phyloP scores from a whole-genome alignment of 1,139 yeast species.

The Blastobotrys niveus region DNA sequence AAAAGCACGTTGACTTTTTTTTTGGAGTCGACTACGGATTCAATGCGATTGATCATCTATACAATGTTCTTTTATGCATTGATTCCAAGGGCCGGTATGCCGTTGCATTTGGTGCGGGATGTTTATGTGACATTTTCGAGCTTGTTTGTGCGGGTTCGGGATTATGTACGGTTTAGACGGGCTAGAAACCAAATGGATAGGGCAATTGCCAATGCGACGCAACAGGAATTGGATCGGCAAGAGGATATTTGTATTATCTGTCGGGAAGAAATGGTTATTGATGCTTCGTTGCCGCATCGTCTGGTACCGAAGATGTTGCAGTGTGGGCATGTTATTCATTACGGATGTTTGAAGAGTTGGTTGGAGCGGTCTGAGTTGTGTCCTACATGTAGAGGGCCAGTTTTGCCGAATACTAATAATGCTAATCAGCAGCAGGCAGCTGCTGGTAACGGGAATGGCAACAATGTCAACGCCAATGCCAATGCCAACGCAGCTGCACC shows the following conservation, averaged over 20 bases:
- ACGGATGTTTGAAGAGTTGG: constrained; percentile 92
- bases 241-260: constrained; percentile 75
- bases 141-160: constrained; percentile 47
- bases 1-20: constrained; percentile 57
- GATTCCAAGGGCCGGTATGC: constrained; percentile 47
- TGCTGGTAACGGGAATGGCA: background rate
- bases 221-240: constrained; percentile 52
- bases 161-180: constrained; percentile 50
- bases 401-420: constrained; percentile 31
- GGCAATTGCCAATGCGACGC: constrained; percentile 50
- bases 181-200: constrained; percentile 63
- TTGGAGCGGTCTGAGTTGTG: constrained; percentile 84
- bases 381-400: constrained; percentile 85
- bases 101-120: constrained; percentile 64
- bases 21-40: constrained; percentile 48
- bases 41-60: constrained; percentile 41
- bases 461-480: constrained; percentile 4
- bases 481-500: constrained; percentile 2
- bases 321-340: constrained; percentile 85
- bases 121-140: constrained; percentile 50
- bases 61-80: constrained; percentile 47
- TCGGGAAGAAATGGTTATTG: constrained; percentile 65
- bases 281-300: constrained; percentile 37
- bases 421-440: background rate
- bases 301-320: constrained; percentile 65